phyloP scores from a whole-genome alignment of 352 stramenopile species.

The Phytophthora pini region DNA sequence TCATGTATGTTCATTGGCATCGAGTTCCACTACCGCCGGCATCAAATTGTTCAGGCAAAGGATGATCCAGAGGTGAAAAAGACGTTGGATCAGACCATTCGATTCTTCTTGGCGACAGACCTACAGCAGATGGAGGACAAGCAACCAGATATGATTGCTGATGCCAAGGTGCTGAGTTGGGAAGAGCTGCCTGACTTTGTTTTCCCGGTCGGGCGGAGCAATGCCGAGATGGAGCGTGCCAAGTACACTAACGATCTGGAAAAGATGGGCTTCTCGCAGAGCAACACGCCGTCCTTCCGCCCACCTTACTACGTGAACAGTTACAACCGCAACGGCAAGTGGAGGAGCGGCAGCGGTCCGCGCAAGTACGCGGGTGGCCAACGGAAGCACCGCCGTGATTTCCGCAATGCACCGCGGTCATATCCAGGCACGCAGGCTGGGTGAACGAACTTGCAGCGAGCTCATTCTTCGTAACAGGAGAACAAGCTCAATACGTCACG shows the following conservation, averaged over 20 bases:
- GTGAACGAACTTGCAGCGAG: conserved; percentile 26
- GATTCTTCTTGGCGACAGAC: conserved; percentile 85
- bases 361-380: conserved; percentile 61
- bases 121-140: conserved; percentile 84
- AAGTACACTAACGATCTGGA: conserved; percentile 75
- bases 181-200: conserved; percentile 76
- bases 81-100: conserved; percentile 80
- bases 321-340: conserved; percentile 60
- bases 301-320: conserved; percentile 53
- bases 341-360: conserved; percentile 43
- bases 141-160: conserved; percentile 68
- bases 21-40: conserved; percentile 67
- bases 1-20: conserved; percentile 87
- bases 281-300: conserved; percentile 52
- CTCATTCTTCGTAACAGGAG: conserved; percentile 8
- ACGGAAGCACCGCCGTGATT: conserved; percentile 43
- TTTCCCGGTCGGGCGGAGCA: conserved; percentile 56
- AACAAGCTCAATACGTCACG: conserved; percentile 11
- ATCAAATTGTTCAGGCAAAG: conserved; percentile 42
- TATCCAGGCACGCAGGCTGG: conserved; percentile 38
- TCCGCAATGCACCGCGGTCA: conserved; percentile 32
- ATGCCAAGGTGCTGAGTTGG: conserved; percentile 63
- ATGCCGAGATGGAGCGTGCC: conserved; percentile 56
- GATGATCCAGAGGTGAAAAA: conserved; percentile 77
- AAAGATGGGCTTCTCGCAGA: conserved; percentile 57